phyloP scores from a whole-genome alignment of 2,329 filamentous ascomycete genomes.

The Verticillium nubilum region DNA sequence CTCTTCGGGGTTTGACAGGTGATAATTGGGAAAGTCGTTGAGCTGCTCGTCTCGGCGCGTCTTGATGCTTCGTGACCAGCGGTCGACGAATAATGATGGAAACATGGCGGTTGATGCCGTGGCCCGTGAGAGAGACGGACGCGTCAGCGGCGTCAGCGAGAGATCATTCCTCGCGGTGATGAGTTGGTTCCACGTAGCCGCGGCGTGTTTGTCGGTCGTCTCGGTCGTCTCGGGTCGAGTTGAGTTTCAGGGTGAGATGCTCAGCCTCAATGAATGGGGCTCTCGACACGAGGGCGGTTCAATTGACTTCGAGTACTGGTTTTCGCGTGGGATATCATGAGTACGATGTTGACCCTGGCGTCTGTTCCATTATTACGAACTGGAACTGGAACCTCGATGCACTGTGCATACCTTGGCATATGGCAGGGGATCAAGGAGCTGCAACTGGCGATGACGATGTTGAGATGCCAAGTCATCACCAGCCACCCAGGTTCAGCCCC shows the following conservation, averaged over 20 bases:
- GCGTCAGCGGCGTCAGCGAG: neutral
- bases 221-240: neutral
- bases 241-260: neutral
- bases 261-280: neutral
- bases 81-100: conserved; percentile 25
- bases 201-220: neutral
- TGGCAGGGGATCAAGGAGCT: too few relatives aligned
- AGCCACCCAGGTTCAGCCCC: too few relatives aligned
- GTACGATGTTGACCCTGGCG: neutral
- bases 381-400: neutral
- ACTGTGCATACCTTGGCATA: neutral
- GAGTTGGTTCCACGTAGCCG: neutral
- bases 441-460: too few relatives aligned
- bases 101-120: neutral
- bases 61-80: conserved; percentile 22
- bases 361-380: neutral
- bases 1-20: conserved; percentile 33
- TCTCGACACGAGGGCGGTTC: neutral
- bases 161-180: neutral
- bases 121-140: neutral
- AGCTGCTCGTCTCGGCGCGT: conserved; percentile 24
- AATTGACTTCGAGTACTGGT: neutral
- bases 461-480: too few relatives aligned
- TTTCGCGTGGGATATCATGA: neutral
- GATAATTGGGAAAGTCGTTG: conserved; percentile 43